Evolutionary conservation across 2,329 filamentous ascomycete genomes (phyloP), one percentile per base, ranked within the genome.

Genomic region (Cladosporium sp.): DNA sequence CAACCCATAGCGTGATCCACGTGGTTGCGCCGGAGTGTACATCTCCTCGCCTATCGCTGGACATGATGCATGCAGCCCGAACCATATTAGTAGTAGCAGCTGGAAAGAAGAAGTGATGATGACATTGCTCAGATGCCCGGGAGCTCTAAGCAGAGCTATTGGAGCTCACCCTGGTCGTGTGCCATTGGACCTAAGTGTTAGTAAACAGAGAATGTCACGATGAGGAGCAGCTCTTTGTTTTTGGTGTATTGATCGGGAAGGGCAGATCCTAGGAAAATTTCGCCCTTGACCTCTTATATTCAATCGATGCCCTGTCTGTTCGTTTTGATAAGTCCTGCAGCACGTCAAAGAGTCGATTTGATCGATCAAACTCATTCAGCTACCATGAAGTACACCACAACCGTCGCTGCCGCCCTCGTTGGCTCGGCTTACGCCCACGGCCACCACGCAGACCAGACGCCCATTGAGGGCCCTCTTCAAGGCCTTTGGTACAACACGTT

Each of bases 401-500:
- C 61, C 36, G 45, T 69, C 28, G 60, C 64, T 28, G 60, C 64
- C 14, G 36, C 49, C 7, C 49, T 71, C n/a, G 80, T 78, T 30
- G 80, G 81, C 45, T 66, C 79, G 55, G 84, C 76, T 22, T 71
- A 79, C 58, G 86, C 85, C 56, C 88, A 91, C 67, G 81, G 80
- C 51, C 60, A 77, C 57, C 80, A 85, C 60, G 78, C 77, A 58
- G 77, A 83, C 47, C 87, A 91, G 71, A 79, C 82, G 60, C 74
- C 82, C 45, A 77, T 88, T 51, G 75, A 82, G 28, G 90, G 90
- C 0, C 90, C 90, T 42, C 88, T 87, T 66, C 80, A 89, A 71
- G 82, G 84, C 28, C 72, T 94, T 47, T 95, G 90, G 90, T 95
- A 93, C 74, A 93, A 90, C 72, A 86, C 79, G 1, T 77, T 95